These are phyloP conservation scores for Pyrenophora graminea DNA, from an alignment of 2,329 filamentous ascomycete species.

Conservation along the genomic window DNA sequence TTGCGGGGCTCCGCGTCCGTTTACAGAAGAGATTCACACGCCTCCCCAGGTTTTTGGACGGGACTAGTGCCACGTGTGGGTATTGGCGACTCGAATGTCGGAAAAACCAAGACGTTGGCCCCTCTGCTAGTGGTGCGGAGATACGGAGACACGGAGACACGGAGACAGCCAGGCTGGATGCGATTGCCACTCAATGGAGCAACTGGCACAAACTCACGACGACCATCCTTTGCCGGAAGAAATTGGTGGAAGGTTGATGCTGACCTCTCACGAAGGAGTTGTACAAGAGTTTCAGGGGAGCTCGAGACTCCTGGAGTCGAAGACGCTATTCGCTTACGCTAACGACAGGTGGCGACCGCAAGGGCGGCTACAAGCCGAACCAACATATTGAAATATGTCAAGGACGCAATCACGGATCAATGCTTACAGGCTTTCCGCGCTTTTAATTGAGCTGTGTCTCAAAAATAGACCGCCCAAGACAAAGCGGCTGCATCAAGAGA, in stretches of 20 bases:
- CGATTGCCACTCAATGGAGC: background rate
- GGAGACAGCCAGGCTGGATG: background rate
- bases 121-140: conserved; percentile 2
- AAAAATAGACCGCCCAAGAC: background rate
- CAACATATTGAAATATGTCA: too few relatives aligned
- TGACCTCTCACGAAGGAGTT: background rate
- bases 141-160: background rate
- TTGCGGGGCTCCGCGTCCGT: conserved; percentile 31
- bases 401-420: too few relatives aligned
- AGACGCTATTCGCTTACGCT: background rate
- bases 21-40: conserved; percentile 17
- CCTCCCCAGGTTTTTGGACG: conserved; percentile 28
- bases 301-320: background rate
- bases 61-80: conserved; percentile 14
- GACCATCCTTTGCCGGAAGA: background rate
- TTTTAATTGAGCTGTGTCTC: too few relatives aligned
- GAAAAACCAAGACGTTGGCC: conserved; percentile 22
- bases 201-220: background rate
- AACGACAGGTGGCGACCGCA: too few relatives aligned
- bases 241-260: background rate
- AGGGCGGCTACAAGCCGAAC: too few relatives aligned
- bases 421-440: too few relatives aligned
- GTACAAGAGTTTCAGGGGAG: background rate
- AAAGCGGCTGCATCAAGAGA: background rate
- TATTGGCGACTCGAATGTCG: conserved; percentile 5